These are phyloP conservation scores for Blastocrithidia nonstop DNA, from an alignment of 208 protist genomes.

Conservation along the genomic window DNA sequence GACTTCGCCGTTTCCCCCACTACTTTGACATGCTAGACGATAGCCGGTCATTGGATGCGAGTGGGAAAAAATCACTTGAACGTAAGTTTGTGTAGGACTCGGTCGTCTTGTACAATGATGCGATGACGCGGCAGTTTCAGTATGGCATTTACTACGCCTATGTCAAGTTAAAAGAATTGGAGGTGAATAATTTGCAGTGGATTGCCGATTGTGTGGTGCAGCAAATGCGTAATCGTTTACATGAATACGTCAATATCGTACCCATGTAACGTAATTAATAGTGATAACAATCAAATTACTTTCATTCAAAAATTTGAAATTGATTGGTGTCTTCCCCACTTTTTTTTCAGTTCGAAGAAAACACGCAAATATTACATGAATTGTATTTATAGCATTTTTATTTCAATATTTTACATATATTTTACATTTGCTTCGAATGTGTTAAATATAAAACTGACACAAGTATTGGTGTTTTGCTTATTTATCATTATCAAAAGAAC, in stretches of 20 bases:
- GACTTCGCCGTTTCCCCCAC: constrained; percentile 54
- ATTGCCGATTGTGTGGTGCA: constrained; percentile 87
- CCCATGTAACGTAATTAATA: constrained; percentile 9
- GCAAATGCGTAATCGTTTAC: constrained; percentile 72
- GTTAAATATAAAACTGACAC: neutral
- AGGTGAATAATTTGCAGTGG: constrained; percentile 87
- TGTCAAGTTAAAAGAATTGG: constrained; percentile 87
- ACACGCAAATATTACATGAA: neutral
- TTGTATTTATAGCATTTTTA: neutral
- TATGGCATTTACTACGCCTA: constrained; percentile 89
- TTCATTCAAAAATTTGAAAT: neutral
- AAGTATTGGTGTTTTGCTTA: too few relatives aligned
- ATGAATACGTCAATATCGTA: constrained; percentile 73
- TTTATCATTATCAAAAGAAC: too few relatives aligned
- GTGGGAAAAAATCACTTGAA: constrained; percentile 66
- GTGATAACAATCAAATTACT: constrained; percentile 1
- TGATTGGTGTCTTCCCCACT: constrained; percentile 3
- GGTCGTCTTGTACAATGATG: constrained; percentile 70
- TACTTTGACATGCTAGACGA: constrained; percentile 78
- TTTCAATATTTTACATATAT: neutral
- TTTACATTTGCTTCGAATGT: constrained; percentile 1
- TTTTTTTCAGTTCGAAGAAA: neutral
- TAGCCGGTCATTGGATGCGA: constrained; percentile 27
- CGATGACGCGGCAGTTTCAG: constrained; percentile 83
- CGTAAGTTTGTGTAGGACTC: constrained; percentile 75